A percentile compares a stretch with the other conserved stretches of the same genome.
Evolutionary conservation across 2,329 filamentous ascomycete species (phyloP).

Genomic region (Blumeriella jaapii): DNA sequence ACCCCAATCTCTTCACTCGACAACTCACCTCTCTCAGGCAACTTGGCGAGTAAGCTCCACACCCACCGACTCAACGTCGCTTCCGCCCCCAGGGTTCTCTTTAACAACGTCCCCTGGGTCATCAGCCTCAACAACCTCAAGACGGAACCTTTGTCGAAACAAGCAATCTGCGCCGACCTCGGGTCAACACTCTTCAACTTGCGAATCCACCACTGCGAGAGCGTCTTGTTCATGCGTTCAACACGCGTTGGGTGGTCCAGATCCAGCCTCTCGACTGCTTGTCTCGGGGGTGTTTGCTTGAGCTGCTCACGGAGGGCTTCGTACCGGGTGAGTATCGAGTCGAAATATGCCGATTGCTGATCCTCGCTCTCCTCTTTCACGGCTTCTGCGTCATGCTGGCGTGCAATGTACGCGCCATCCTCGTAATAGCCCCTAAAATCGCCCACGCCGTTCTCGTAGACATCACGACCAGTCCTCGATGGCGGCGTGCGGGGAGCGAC

Average conservation of each 20-base stretch:
- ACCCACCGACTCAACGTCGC: slow-evolving; percentile 69
- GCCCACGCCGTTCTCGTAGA: slow-evolving; percentile 38
- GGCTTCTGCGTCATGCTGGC: slow-evolving; percentile 20
- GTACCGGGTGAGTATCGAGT: slow-evolving; percentile 54
- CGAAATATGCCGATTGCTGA: slow-evolving; percentile 55
- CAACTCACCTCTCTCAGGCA: slow-evolving; percentile 65
- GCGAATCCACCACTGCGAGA: slow-evolving; percentile 42
- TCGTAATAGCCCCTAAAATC: slow-evolving; percentile 56
- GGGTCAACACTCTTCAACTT: slow-evolving; percentile 44
- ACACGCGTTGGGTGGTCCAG: slow-evolving; percentile 37
- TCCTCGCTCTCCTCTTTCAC: slow-evolving; percentile 27
- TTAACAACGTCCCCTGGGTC: slow-evolving; percentile 46
- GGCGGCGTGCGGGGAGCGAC: slow-evolving; percentile 42
- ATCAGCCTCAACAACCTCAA: slow-evolving; percentile 55
- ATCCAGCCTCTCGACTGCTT: slow-evolving; percentile 41
- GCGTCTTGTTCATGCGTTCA: slow-evolving; percentile 28
- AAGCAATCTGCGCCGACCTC: slow-evolving; percentile 44
- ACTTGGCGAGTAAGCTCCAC: slow-evolving; percentile 68
- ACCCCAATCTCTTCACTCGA: slow-evolving; percentile 64
- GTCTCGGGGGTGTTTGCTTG: slow-evolving; percentile 40
- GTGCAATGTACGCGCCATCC: slow-evolving; percentile 67
- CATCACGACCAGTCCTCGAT: slow-evolving; percentile 29
- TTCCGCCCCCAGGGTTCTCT: slow-evolving; percentile 46
- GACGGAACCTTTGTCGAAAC: slow-evolving; percentile 55
- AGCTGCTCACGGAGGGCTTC: slow-evolving; percentile 50